phyloP scores from a whole-genome alignment of 208 protist genomes.

The Crithidia expoeki region DNA sequence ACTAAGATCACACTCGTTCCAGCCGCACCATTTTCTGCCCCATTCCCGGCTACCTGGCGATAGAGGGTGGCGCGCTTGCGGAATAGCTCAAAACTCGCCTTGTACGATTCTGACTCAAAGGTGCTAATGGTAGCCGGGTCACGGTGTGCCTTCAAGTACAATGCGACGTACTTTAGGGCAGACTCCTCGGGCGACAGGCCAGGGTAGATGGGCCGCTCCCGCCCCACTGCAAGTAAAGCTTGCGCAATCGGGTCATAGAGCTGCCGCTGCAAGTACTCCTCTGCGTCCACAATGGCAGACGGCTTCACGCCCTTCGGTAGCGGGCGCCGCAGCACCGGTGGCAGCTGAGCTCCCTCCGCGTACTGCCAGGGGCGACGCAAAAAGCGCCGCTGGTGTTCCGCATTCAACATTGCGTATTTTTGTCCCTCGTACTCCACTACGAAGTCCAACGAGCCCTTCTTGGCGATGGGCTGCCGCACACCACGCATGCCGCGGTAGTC shows the following conservation, averaged over 20 bases:
- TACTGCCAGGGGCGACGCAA: constrained; percentile 87
- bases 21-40: not conserved
- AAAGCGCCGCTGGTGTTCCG: constrained; percentile 63
- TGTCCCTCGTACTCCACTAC: constrained; percentile 81
- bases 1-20: not conserved
- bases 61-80: constrained; percentile 70
- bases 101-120: constrained; percentile 76
- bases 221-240: constrained; percentile 77
- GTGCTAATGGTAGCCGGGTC: constrained; percentile 51
- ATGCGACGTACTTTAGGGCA: constrained; percentile 86
- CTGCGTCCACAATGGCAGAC: constrained; percentile 40
- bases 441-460: constrained; percentile 58
- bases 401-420: constrained; percentile 73
- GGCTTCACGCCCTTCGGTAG: constrained; percentile 37
- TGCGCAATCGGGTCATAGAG: constrained; percentile 86
- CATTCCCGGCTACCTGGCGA: constrained; percentile 2
- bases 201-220: constrained; percentile 79
- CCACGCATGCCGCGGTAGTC: constrained; percentile 74
- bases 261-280: constrained; percentile 81
- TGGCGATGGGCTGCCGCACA: constrained; percentile 73
- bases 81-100: constrained; percentile 63
- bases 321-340: constrained; percentile 69
- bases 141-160: constrained; percentile 90
- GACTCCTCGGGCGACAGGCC: constrained; percentile 85
- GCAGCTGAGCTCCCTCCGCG: constrained; percentile 63